phyloP scores from a whole-genome alignment of 2,329 filamentous ascomycete species.

The Blumeria hordei region DNA sequence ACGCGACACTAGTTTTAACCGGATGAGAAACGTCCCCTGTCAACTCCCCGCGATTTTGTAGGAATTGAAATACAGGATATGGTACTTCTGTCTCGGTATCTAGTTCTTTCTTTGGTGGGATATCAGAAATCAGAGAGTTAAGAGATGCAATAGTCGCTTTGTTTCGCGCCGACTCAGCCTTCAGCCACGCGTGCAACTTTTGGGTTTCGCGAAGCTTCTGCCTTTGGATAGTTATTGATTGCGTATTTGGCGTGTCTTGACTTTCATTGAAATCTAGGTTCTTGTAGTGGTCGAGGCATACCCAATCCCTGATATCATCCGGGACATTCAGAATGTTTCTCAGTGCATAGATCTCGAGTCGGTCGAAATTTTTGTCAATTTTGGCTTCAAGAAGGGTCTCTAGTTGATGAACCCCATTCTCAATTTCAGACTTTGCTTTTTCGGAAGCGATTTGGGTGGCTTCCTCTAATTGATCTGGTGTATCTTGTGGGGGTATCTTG shows the following conservation, averaged over 20 bases:
- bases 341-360: slow-evolving; percentile 74
- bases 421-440: slow-evolving; percentile 45
- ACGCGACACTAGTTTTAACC: slow-evolving; percentile 47
- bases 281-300: slow-evolving; percentile 67
- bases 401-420: slow-evolving; percentile 65
- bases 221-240: slow-evolving; percentile 47
- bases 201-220: slow-evolving; percentile 56
- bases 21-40: slow-evolving; percentile 27
- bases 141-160: slow-evolving; percentile 43
- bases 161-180: slow-evolving; percentile 47
- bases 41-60: slow-evolving; percentile 28
- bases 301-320: slow-evolving; percentile 49
- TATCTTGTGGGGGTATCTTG: slow-evolving; percentile 23
- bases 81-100: slow-evolving; percentile 3
- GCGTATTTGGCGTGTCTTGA: slow-evolving; percentile 29
- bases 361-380: slow-evolving; percentile 68
- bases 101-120: slow-evolving; percentile 18
- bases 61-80: slow-evolving; percentile 25
- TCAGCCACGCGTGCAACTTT: slow-evolving; percentile 44
- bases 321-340: slow-evolving; percentile 58
- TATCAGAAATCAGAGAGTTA: slow-evolving; percentile 27
- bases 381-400: slow-evolving; percentile 61
- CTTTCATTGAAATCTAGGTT: slow-evolving; percentile 13
- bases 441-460: slow-evolving; percentile 19
- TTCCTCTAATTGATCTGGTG: slow-evolving; percentile 19